These are phyloP conservation scores for Pleurotus pulmonarius DNA, from an alignment of 768 basidiomycete genomes.

Conservation along the genomic window DNA sequence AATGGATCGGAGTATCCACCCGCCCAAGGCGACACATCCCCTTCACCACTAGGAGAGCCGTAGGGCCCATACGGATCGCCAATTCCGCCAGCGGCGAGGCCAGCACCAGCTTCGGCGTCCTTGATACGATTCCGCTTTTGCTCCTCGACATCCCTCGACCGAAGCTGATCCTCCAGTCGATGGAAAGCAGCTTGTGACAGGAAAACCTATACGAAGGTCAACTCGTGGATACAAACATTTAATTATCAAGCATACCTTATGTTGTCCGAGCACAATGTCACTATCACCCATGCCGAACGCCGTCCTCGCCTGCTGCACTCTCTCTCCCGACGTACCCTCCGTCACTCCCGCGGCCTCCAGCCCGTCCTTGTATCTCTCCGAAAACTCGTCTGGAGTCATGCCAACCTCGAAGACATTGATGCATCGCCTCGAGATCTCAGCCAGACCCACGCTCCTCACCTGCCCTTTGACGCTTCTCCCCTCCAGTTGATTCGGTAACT, in stretches of 20 bases:
- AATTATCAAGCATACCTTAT: slow-evolving; percentile 53
- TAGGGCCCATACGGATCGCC: slow-evolving; percentile 82
- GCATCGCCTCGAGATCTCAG: slow-evolving; percentile 70
- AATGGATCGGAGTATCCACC: slow-evolving; percentile 50
- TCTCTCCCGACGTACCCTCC: slow-evolving; percentile 59
- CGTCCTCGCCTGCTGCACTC: slow-evolving; percentile 54
- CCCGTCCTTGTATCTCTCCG: slow-evolving; percentile 73
- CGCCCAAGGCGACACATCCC: slow-evolving; percentile 30
- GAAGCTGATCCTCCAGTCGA: slow-evolving; percentile 80
- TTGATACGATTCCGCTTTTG: slow-evolving; percentile 76
- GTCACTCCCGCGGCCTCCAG: slow-evolving; percentile 51
- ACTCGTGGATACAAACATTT: neutral
- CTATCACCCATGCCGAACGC: slow-evolving; percentile 56
- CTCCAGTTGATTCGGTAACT: slow-evolving; percentile 91
- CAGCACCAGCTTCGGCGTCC: slow-evolving; percentile 71
- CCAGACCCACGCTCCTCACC: slow-evolving; percentile 74
- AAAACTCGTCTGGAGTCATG: slow-evolving; percentile 85
- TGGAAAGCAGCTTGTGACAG: slow-evolving; percentile 85
- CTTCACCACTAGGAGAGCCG: slow-evolving; percentile 45
- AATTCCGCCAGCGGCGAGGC: slow-evolving; percentile 51
- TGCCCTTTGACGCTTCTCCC: slow-evolving; percentile 90
- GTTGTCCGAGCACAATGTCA: slow-evolving; percentile 79
- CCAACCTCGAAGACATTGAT: slow-evolving; percentile 75
- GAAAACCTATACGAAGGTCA: slow-evolving; percentile 61
- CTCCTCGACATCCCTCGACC: slow-evolving; percentile 82